Base-by-base conservation (phyloP, 2,329 filamentous ascomycete species). In the Microthyrium microscopicum region DNA sequence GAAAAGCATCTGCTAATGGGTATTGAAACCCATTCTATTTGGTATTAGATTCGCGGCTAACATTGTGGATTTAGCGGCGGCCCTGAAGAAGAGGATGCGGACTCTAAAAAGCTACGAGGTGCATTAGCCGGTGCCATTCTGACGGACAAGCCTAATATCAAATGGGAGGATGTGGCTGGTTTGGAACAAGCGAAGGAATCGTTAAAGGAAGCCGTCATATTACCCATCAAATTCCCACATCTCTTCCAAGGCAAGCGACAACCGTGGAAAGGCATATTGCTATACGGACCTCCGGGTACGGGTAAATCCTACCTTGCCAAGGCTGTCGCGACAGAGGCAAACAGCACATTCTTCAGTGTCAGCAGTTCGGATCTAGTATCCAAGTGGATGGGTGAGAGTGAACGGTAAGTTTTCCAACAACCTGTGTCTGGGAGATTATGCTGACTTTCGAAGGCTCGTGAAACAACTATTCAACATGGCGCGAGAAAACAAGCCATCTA, bases 321-420 rank as follows among this genome's bases (percentile, higher is more conserved):
- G 57, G 89, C 89, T 3, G 87, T 98, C 32, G 89, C 89, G 34
- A 98, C 89, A 13, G 89, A 98, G 58, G 89, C 89, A 38, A 95
- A 98, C 57, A 94, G 85, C 57, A 95, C 89, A 3, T 98, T 98
- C 54, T 98, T 98, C 68, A 94, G 84, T 50, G 87, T 98, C 44
- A 92, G 82, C 59, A 92, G 82, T 66, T 92, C 83, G 51, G 89
- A 98, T 54, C 57, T 98, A 56, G 89, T 98, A 40, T 93, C 83
- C 55, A 98, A 98, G 54, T 98, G 89, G 89, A 98, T 98, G 89
- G 89, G 89, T 62, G 89, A 98, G 59, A 91, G 81, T 65, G 89
- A 98, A 72, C 73, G 84, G 82, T 91, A 61, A 31, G 65, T 46
- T 18, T n/a, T 37, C n/a, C 13, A 4, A 4, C 6, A 7, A 13